Conservation (phyloP, 495 filamentous ascomycete species). For the Talaromyces borbonicus region DNA sequence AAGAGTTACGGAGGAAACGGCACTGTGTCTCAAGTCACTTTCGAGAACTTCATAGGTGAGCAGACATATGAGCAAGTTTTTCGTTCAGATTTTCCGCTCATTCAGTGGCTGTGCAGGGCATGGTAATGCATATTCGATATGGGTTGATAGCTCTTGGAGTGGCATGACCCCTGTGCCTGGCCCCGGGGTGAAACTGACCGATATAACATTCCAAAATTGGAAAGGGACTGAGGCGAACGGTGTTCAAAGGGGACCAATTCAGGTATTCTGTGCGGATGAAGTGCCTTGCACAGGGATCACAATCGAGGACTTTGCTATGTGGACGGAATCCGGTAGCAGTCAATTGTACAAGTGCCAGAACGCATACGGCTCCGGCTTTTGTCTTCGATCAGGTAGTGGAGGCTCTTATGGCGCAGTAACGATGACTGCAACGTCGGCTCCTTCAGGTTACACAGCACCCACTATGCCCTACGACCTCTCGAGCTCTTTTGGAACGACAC, state of each 20-base stretch:
- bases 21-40: slow-evolving; percentile 38
- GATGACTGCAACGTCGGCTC: slow-evolving; percentile 26
- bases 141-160: slow-evolving; percentile 49
- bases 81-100: too few relatives aligned
- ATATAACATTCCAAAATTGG: slow-evolving; percentile 47
- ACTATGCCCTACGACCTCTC: slow-evolving; percentile 39
- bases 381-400: slow-evolving; percentile 22
- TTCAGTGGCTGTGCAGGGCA: too few relatives aligned
- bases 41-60: slow-evolving; percentile 49
- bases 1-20: slow-evolving; percentile 50
- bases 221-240: slow-evolving; percentile 45
- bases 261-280: slow-evolving; percentile 34
- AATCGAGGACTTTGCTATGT: slow-evolving; percentile 47
- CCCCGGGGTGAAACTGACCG: slow-evolving; percentile 39
- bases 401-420: slow-evolving; percentile 18
- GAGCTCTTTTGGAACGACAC: neutral
- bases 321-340: slow-evolving; percentile 41
- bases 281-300: slow-evolving; percentile 44
- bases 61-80: too few relatives aligned
- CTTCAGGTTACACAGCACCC: slow-evolving; percentile 37
- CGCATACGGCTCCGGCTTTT: slow-evolving; percentile 41
- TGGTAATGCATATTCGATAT: slow-evolving; percentile 40
- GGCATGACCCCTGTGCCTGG: slow-evolving; percentile 24
- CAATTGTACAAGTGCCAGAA: slow-evolving; percentile 39
- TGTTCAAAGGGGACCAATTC: slow-evolving; percentile 37